Evolutionary conservation across 768 basidiomycete genomes (phyloP), one percentile per base, ranked within the genome.

Genomic region (Rhodotorula graminis): DNA sequence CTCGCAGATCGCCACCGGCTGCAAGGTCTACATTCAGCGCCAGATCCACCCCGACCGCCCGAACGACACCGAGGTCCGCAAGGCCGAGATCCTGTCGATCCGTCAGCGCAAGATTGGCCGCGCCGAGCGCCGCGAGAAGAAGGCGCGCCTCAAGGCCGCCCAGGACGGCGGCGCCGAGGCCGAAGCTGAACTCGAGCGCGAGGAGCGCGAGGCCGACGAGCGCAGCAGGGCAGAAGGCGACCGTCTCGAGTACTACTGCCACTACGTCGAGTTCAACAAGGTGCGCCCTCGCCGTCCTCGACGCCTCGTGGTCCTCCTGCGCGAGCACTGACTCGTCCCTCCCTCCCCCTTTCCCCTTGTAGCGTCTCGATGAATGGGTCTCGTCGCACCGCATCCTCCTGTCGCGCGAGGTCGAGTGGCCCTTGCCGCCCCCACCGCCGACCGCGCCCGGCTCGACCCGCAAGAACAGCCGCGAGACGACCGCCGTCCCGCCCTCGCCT

Each of bases 251-350:
- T 98, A 88, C 84, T 99, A 98, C 79, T 92, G 98, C 29, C 96
- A 99, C 79, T 99, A 95, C 89, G 93, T 97, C 77, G 88, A 92
- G 75, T 98, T 97, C 86, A 99, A 99, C 84, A 99, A 99, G 81
- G 78, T 78, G 42, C 44, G 73, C 29, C 10, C n/a, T 14, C 57
- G 18, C 23, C 21, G 14, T 23, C 49, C 16, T 1, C 25, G 25
- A n/a, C n/a, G 15, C 29, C 27, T n/a, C 12, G 10, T 37, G 42
- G 21, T 50, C 33, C 27, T 37, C 46, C 4, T 11, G 33, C 40
- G 25, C 18, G 10, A 31, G 0, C 27, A 25, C 25, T 16, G 33
- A 16, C 42, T 23, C 40, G 42, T 5, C 10, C 14, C 6, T n/a
- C 19, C 31, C 40, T 29, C 44, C 18, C n/a, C 25, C 12, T n/a